Evolutionary conservation across 192 early-diverging fungal genomes (phyloP).

Genomic region (Coemansia sp.): DNA sequence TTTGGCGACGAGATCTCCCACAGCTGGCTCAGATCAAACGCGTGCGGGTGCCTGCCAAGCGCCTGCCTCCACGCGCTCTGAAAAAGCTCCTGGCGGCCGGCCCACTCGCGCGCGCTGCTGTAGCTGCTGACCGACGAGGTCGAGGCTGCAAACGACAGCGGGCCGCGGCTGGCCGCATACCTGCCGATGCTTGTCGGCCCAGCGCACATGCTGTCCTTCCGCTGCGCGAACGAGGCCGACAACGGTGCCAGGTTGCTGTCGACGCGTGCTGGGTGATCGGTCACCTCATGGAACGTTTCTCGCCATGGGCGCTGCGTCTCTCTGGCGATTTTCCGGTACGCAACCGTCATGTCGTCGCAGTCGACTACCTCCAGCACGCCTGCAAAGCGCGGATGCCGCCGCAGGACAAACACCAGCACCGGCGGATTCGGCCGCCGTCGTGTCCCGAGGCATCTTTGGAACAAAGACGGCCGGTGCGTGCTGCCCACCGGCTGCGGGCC

Average conservation of each 20-base stretch:
- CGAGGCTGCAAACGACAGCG: conserved; percentile 8
- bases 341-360: conserved; percentile 18
- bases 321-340: conserved; percentile 32
- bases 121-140: background rate
- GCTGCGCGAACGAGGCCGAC: background rate
- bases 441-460: background rate
- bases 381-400: conserved; percentile 18
- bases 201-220: background rate
- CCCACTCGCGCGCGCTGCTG: background rate
- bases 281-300: conserved; percentile 39
- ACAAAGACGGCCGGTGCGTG: background rate
- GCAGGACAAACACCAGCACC: conserved; percentile 20
- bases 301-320: conserved; percentile 22
- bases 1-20: conserved; percentile 52
- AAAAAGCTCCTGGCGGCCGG: background rate
- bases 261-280: background rate
- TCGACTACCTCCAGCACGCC: conserved; percentile 30
- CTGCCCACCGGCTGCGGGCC: background rate
- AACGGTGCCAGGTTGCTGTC: background rate
- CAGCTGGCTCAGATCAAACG: conserved; percentile 23
- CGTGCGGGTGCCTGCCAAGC: conserved; percentile 4
- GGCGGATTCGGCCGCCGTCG: background rate
- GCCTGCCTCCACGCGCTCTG: background rate
- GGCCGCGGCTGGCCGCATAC: background rate
- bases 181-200: background rate